Base-by-base conservation (phyloP, 176 grass and related monocot genomes). In the Puccinellia tenuiflora region DNA sequence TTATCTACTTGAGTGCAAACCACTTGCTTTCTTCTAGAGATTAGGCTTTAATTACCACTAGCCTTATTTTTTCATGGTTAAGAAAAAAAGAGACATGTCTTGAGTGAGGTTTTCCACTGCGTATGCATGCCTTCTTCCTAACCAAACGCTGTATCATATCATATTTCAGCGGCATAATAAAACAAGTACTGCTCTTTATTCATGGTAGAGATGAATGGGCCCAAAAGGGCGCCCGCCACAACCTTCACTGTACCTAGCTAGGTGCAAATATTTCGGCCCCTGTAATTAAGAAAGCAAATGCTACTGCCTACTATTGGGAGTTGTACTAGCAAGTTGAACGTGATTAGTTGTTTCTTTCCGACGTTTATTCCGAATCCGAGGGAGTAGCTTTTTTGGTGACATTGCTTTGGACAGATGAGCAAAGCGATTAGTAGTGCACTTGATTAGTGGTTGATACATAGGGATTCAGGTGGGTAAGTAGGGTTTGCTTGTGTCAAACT, bases 121-220 rank as follows among this genome's bases (percentile, higher is more conserved):
- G n/a, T n/a, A n/a, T n/a, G n/a, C n/a, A 14, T 30, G 76, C 45
- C 55, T 12, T 28, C 16, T 9, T 64, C 12, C 61, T 22, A 73
- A 74, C 74, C 68, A 61, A 74, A 47, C 9, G 30, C 9, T 39
- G 53, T 54, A 83, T 60, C 68, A 74, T 48, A 47, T 47, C 81
- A 45, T 9, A 31, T 20, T 81, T 73, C 52, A 47, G 38, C 22
- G 67, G 61, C 54, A 33, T 54, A 74, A 47, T 35, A 61, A 73
- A 68, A 47, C 31, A 43, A 24, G 3, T 22, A 81, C 1, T 12
- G 45, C n/a, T n/a, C n/a, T 13, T 13, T n/a, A n/a, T n/a, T n/a
- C n/a, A n/a, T n/a, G n/a, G n/a, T n/a, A n/a, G n/a, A n/a, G n/a
- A n/a, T n/a, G n/a, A n/a, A n/a, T n/a, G n/a, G n/a, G n/a, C n/a